A percentile compares a stretch with the other conserved stretches of the same genome.
These are phyloP conservation scores for Xylariales sp. DNA, from an alignment of 2,329 filamentous ascomycete species.

Conservation along the genomic window DNA sequence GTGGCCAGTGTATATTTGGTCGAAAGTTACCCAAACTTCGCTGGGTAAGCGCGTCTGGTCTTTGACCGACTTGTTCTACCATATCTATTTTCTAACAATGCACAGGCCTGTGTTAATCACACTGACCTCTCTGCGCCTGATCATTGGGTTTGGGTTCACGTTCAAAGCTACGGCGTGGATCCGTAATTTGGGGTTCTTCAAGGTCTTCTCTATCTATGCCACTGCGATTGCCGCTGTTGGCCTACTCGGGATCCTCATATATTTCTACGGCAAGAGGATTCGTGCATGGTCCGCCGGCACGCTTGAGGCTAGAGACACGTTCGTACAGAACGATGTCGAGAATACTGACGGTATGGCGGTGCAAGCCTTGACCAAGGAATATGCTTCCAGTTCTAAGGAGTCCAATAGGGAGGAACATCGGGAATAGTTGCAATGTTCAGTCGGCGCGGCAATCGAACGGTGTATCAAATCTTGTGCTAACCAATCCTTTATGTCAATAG, in stretches of 20 bases:
- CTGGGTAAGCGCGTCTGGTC: slow-evolving; percentile 8
- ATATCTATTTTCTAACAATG: background rate
- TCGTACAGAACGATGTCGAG: no score
- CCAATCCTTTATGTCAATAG: no score
- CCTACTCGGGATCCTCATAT: slow-evolving; percentile 14
- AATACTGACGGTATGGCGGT: no score
- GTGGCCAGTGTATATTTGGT: slow-evolving; percentile 27
- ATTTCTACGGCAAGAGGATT: slow-evolving; percentile 13
- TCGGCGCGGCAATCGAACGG: no score
- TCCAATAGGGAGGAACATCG: no score
- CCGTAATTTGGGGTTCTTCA: slow-evolving; percentile 12
- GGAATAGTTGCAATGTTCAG: no score
- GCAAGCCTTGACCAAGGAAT: no score
- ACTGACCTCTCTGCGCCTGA: slow-evolving; percentile 17
- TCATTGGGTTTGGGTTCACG: slow-evolving; percentile 16
- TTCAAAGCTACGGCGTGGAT: slow-evolving; percentile 18
- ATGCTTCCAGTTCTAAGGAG: no score
- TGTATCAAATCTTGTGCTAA: no score
- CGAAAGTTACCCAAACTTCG: slow-evolving; percentile 28
- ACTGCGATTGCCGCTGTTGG: slow-evolving; percentile 10
- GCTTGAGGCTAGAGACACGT: no score
- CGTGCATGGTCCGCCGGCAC: background rate
- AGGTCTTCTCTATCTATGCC: slow-evolving; percentile 14
- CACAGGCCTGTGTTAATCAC: slow-evolving; percentile 18
- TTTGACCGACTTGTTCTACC: background rate